phyloP scores from a whole-genome alignment of 2,329 filamentous ascomycete species.

The Cadophora gregata region DNA sequence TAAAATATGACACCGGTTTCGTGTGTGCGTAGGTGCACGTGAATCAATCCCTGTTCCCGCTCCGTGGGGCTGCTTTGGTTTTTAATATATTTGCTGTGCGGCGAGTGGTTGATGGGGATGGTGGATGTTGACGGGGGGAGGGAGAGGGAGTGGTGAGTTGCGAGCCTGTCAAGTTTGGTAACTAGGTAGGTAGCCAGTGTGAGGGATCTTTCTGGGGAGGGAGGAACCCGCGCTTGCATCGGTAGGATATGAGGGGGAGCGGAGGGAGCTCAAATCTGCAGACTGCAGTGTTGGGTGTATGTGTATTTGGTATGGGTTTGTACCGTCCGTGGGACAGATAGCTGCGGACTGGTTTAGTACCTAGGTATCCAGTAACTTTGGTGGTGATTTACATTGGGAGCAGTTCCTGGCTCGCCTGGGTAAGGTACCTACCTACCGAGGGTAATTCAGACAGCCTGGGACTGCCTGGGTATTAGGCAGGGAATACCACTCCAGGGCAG shows the following conservation, averaged over 20 bases:
- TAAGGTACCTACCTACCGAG: no score
- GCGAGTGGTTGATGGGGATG: not conserved
- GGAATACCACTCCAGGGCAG: not conserved
- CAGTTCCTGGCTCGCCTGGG: not conserved
- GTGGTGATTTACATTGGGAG: not conserved
- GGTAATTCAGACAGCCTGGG: no score
- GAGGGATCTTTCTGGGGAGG: conserved; percentile 1
- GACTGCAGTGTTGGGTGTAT: not conserved
- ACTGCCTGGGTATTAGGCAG: not conserved
- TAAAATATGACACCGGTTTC: not conserved
- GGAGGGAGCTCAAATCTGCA: no score
- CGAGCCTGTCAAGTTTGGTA: not conserved
- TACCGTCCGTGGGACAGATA: not conserved
- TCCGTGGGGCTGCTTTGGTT: not conserved
- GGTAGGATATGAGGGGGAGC: not conserved
- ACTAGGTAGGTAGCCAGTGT: not conserved
- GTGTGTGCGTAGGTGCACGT: not conserved
- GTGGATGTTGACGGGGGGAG: no score
- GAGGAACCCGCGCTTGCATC: not conserved
- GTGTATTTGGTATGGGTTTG: not conserved
- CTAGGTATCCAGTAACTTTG: not conserved
- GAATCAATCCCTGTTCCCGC: not conserved
- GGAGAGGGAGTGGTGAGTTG: no score
- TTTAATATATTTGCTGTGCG: conserved; percentile 10
- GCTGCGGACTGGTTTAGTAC: no score